Evolutionary conservation across 2,329 filamentous ascomycete species (phyloP).

Genomic region (Clarireedia homoeocarpa): DNA sequence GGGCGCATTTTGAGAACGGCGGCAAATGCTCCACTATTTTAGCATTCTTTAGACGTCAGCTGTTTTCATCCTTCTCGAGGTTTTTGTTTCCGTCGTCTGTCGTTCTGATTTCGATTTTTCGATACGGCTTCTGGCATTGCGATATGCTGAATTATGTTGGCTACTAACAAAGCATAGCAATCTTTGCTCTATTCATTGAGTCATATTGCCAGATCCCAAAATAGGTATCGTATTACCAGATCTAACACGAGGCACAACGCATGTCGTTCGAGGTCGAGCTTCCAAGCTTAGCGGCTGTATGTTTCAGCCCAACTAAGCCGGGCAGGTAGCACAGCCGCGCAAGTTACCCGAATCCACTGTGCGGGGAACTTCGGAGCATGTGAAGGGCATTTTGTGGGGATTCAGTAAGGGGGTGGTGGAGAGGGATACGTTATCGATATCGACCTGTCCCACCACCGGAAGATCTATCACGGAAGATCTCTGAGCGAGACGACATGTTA

Average conservation of each 20-base stretch:
- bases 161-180: too few relatives aligned
- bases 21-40: background rate
- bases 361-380: conserved; percentile 11
- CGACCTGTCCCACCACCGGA: background rate
- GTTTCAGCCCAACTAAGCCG: background rate
- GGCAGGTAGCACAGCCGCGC: too few relatives aligned
- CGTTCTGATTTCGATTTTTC: too few relatives aligned
- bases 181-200: too few relatives aligned
- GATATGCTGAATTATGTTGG: too few relatives aligned
- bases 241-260: too few relatives aligned
- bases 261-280: background rate
- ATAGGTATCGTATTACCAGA: background rate
- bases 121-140: too few relatives aligned
- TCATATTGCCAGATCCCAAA: background rate
- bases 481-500: background rate
- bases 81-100: conserved; percentile 1
- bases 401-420: background rate
- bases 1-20: background rate
- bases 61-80: conserved; percentile 1
- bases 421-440: background rate
- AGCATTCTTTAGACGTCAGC: background rate
- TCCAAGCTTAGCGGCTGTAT: background rate
- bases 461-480: background rate
- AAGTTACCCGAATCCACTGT: background rate
- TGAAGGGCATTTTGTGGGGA: conserved; percentile 6